These are phyloP conservation scores for Pythium monospermum DNA, from an alignment of 352 stramenopile genomes.

Conservation along the genomic window DNA sequence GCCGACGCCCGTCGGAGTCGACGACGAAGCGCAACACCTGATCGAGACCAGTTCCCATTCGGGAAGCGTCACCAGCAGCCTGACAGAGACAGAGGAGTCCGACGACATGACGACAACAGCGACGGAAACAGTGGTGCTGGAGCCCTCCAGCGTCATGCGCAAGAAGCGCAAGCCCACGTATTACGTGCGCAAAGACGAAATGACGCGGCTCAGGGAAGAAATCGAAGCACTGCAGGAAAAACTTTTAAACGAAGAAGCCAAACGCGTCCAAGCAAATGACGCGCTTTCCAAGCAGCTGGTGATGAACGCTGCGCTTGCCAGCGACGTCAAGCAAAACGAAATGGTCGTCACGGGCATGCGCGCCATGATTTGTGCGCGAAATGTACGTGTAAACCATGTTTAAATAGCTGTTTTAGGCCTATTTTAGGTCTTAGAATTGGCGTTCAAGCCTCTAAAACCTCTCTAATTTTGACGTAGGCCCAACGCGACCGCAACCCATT, in stretches of 20 bases:
- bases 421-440: too few relatives aligned
- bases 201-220: conserved; percentile 16
- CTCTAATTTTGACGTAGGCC: conserved; percentile 1
- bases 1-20: too few relatives aligned
- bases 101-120: conserved; percentile 2
- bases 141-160: conserved; percentile 5
- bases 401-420: not conserved
- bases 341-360: conserved; percentile 15
- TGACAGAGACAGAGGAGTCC: conserved; percentile 12
- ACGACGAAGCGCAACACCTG: too few relatives aligned
- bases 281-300: conserved; percentile 11
- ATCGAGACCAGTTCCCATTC: too few relatives aligned
- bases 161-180: conserved; percentile 23
- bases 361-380: conserved; percentile 17
- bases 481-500: conserved; percentile 15
- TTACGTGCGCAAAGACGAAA: conserved; percentile 22
- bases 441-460: too few relatives aligned
- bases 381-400: conserved; percentile 9
- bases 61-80: conserved; percentile 3
- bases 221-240: conserved; percentile 16
- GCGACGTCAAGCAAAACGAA: conserved; percentile 20
- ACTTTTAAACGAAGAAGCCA: conserved; percentile 6
- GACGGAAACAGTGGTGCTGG: not conserved
- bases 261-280: conserved; percentile 14
- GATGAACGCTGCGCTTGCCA: conserved; percentile 11